Evolutionary conservation across 2,329 filamentous ascomycete species (phyloP).

Genomic region (Fusarium chuoi): DNA sequence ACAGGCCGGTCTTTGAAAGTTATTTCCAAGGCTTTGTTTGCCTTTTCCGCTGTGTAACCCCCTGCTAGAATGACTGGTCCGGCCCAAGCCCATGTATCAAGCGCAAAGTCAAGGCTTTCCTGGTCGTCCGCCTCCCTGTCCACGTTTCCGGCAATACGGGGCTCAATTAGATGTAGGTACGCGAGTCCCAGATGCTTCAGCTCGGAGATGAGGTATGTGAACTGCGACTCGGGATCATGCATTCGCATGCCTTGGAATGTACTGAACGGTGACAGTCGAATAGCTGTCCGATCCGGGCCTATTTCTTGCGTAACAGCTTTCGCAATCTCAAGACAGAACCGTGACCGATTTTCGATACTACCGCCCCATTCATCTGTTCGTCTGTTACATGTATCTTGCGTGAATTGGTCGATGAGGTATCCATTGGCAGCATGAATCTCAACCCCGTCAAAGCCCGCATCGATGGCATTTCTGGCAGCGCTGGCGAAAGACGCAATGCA

Average conservation of each 20-base stretch:
- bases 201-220: conserved; percentile 63
- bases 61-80: conserved; percentile 49
- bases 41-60: conserved; percentile 44
- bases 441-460: conserved; percentile 8
- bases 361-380: conserved; percentile 66
- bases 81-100: conserved; percentile 43
- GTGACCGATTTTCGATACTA: conserved; percentile 59
- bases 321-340: conserved; percentile 59
- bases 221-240: conserved; percentile 68
- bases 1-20: conserved; percentile 42
- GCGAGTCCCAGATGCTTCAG: conserved; percentile 65
- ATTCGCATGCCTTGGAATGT: conserved; percentile 72
- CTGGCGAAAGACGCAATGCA: conserved; percentile 7
- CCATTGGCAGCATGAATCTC: conserved; percentile 26
- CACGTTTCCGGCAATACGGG: conserved; percentile 57
- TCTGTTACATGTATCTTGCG: conserved; percentile 50
- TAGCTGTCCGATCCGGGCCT: conserved; percentile 62
- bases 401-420: conserved; percentile 20
- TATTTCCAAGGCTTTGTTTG: conserved; percentile 44
- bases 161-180: conserved; percentile 71
- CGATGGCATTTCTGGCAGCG: conserved; percentile 1
- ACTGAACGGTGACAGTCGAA: conserved; percentile 69
- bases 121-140: conserved; percentile 51
- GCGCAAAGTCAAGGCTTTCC: conserved; percentile 46
- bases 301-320: conserved; percentile 53